Conservation (phyloP, 805 yeast species). For the Saccharomycopsis guyanensis region DNA sequence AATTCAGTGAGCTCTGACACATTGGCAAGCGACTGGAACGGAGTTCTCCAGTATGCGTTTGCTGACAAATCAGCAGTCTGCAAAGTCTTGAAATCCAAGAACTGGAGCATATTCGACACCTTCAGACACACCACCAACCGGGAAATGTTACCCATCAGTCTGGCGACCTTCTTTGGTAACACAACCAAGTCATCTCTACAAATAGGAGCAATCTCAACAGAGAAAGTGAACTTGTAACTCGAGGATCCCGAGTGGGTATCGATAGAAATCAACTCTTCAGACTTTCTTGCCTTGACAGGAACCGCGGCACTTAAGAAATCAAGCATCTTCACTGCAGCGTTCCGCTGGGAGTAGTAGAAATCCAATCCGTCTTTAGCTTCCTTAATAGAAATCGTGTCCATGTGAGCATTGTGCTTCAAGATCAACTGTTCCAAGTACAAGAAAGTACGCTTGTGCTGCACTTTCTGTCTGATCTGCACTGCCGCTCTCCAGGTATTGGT, state of each 20-base stretch:
- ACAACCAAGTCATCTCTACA: constrained; percentile 96
- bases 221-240: constrained; percentile 81
- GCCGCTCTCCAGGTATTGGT: constrained; percentile 98
- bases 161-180: constrained; percentile 80
- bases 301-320: constrained; percentile 81
- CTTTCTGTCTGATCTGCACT: constrained; percentile 96
- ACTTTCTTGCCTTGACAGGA: constrained; percentile 74
- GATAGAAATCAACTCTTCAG: constrained; percentile 84
- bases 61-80: constrained; percentile 71
- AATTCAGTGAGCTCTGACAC: constrained; percentile 75
- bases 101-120: constrained; percentile 74
- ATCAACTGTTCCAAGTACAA: constrained; percentile 93
- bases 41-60: constrained; percentile 68
- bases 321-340: constrained; percentile 89
- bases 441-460: constrained; percentile 93
- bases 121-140: constrained; percentile 80
- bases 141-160: constrained; percentile 72
- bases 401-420: constrained; percentile 85
- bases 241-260: constrained; percentile 90
- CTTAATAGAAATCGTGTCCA: constrained; percentile 86
- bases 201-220: constrained; percentile 91
- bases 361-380: constrained; percentile 93
- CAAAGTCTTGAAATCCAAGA: constrained; percentile 76
- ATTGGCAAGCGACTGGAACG: constrained; percentile 72
- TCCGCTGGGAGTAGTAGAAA: constrained; percentile 80